phyloP scores from a whole-genome alignment of 2,329 filamentous ascomycete genomes.

The Torrubiellomyces zombiae region DNA sequence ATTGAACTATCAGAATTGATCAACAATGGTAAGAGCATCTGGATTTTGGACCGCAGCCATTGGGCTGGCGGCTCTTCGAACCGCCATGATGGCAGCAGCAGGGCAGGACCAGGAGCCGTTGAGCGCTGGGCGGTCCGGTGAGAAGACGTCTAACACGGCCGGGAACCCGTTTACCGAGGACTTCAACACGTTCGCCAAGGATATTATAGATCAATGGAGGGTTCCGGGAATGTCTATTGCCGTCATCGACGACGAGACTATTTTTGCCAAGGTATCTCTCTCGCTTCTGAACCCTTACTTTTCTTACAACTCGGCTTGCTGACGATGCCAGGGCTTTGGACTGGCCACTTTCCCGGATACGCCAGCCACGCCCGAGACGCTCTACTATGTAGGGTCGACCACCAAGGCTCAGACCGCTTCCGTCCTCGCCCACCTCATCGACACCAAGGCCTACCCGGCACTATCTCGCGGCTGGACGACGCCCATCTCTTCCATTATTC shows the following conservation, averaged over 20 bases:
- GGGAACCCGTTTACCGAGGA: conserved; percentile 7
- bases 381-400: conserved; percentile 38
- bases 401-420: conserved; percentile 39
- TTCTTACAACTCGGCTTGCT: not conserved
- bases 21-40: too few relatives aligned
- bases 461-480: conserved; percentile 26
- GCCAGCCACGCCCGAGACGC: conserved; percentile 26
- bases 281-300: not conserved
- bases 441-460: conserved; percentile 18
- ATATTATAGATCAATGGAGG: conserved; percentile 10
- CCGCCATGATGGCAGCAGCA: too few relatives aligned
- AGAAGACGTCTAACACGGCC: too few relatives aligned
- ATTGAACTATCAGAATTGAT: too few relatives aligned
- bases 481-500: conserved; percentile 26
- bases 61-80: too few relatives aligned
- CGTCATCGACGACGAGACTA: conserved; percentile 10
- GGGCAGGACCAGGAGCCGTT: too few relatives aligned
- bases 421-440: conserved; percentile 30
- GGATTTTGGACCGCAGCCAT: too few relatives aligned
- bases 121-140: too few relatives aligned
- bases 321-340: conserved; percentile 11
- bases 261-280: conserved; percentile 10
- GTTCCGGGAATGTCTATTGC: conserved; percentile 12
- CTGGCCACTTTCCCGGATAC: conserved; percentile 17
- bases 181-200: conserved; percentile 5